Evolutionary conservation across 1,139 yeast genomes (phyloP).

Genomic region (Groenewaldozyma auringiensis): DNA sequence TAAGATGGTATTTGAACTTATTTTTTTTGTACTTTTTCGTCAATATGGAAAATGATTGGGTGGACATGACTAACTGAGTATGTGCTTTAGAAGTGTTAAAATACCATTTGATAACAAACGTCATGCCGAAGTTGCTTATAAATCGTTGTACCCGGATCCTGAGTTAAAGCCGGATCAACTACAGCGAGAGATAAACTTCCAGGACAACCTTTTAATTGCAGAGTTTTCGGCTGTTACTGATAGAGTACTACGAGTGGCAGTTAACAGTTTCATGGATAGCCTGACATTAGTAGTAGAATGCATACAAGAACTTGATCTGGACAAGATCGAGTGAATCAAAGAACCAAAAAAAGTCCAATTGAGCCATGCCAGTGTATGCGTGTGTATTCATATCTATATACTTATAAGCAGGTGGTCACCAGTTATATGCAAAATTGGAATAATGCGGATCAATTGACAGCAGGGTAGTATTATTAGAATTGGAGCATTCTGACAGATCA

Average conservation of each 20-base stretch:
- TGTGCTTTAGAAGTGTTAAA: slow-evolving; percentile 28
- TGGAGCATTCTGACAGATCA: too few relatives aligned
- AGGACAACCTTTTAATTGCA: slow-evolving; percentile 34
- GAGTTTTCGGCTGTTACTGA: slow-evolving; percentile 51
- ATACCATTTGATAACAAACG: slow-evolving; percentile 55
- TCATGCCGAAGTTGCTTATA: slow-evolving; percentile 59
- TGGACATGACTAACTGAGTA: too few relatives aligned
- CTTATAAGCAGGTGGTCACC: not conserved
- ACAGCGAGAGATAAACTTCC: slow-evolving; percentile 16
- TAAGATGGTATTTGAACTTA: too few relatives aligned
- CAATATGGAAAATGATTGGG: too few relatives aligned
- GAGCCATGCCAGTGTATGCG: not conserved
- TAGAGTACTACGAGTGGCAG: slow-evolving; percentile 61
- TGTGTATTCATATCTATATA: not conserved
- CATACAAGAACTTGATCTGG: slow-evolving; percentile 49
- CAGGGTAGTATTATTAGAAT: too few relatives aligned
- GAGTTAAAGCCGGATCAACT: slow-evolving; percentile 51
- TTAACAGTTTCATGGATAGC: slow-evolving; percentile 58
- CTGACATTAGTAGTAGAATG: slow-evolving; percentile 60
- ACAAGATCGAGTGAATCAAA: not conserved
- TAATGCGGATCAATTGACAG: not conserved
- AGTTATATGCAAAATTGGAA: not conserved
- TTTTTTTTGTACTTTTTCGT: too few relatives aligned
- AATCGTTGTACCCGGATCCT: slow-evolving; percentile 68
- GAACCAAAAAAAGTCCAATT: not conserved